Percentiles rank a stretch among this genome's conserved stretches.
Evolutionary conservation across 306 rosid species (phyloP).

Genomic region (Gastrolobium villosum): DNA sequence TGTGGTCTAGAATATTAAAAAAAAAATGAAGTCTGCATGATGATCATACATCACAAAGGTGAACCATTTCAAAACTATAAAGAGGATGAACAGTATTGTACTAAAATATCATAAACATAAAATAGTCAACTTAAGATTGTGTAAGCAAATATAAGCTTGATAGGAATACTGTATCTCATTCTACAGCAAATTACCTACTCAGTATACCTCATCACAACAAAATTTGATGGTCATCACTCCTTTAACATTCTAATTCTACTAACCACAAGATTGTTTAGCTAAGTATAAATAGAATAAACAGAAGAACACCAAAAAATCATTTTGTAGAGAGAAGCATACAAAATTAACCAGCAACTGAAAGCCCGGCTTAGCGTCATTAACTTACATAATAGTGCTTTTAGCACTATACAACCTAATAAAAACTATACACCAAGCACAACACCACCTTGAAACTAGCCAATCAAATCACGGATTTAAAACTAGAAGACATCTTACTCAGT

Average conservation of each 20-base stretch:
- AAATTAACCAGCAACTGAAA: slow-evolving; percentile 30
- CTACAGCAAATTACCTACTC: slow-evolving; percentile 22
- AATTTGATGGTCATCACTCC: neutral
- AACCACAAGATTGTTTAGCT: neutral
- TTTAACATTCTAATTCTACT: neutral
- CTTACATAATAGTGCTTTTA: neutral
- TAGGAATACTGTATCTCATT: slow-evolving; percentile 35
- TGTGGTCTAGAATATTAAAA: neutral
- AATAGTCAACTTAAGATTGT: slow-evolving; percentile 8
- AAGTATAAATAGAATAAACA: neutral
- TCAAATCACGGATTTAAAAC: slow-evolving; percentile 8
- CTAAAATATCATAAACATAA: neutral
- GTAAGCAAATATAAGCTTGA: slow-evolving; percentile 41
- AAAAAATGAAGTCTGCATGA: slow-evolving; percentile 1
- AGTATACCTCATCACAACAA: slow-evolving; percentile 2
- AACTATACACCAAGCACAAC: neutral
- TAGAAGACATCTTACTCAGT: slow-evolving; percentile 11
- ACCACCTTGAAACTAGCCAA: slow-evolving; percentile 19
- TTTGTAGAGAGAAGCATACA: slow-evolving; percentile 8
- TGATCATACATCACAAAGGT: slow-evolving; percentile 6
- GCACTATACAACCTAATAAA: neutral
- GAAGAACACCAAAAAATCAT: neutral
- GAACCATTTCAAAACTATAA: slow-evolving; percentile 28
- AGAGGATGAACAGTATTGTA: slow-evolving; percentile 9
- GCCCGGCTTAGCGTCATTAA: neutral